Base-by-base conservation (phyloP, 371 early-diverging fungal genomes). In the Lichtheimia hyalospora region DNA sequence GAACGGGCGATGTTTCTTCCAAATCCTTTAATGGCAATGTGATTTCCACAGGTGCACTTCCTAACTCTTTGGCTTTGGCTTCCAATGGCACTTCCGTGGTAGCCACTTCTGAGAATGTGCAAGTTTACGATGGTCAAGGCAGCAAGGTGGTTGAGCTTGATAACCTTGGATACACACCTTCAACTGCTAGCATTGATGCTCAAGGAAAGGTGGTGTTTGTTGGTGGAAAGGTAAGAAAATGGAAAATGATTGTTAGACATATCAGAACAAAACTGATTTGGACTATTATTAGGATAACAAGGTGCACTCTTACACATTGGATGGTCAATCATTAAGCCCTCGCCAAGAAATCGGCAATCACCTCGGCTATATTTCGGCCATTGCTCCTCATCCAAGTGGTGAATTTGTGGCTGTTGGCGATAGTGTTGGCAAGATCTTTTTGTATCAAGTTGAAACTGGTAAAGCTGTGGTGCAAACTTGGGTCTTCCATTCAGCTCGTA, bases 401-500 rank as follows among this genome's bases (percentile, higher is more conserved):
- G 67, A 70, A 0, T 67, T 90, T 52, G 64, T 96, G 48, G 97
- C 96, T 5, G 88, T 85, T 0, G 96, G 92, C 27, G 95, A 96
- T 66, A 73, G 86, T 13, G 82, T 84, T 5, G 90, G 97, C 49
- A 92, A 89, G 63, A 90, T 98, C 39, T 68, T 84, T 49, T 89
- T 93, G 3, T 92, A 88, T 60, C 85, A 89, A 56, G 69, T 85
- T 0, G 76, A 68, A 0, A 71, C 79, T 0, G 83, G 86, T 39
- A 77, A 74, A 68, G 49, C 87, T 2, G 82, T 69, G 48, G 73
- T 89, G 21, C 75, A 83, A 56, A 87, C 85, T 34, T 98, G 97
- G 96, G 89, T 89, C 12, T 92, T 90, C 81, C 98, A 98, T 74
- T 85, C 85, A 2, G 93, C 91, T n/a, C 88, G 93, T 27, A 84